Conservation (phyloP, 2,329 filamentous ascomycete genomes). For the Trichoderma oligosporum region DNA sequence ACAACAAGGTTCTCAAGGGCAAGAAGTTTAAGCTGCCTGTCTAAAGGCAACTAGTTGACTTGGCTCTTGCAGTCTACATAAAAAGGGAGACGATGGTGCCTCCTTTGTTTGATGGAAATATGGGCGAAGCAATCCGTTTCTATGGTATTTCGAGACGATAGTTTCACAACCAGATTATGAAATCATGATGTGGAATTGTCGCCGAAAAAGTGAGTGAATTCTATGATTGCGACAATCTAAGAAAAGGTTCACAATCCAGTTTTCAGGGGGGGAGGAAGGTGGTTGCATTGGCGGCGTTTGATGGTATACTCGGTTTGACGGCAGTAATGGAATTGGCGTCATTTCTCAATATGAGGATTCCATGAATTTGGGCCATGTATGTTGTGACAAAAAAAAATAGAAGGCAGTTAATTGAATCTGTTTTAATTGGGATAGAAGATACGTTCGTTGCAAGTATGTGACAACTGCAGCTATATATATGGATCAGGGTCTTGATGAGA, state of each 20-base stretch:
- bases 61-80: slow-evolving; percentile 8
- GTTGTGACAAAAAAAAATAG: slow-evolving; percentile 25
- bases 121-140: neutral
- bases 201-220: neutral
- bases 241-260: neutral
- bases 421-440: neutral
- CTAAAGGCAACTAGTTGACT: slow-evolving; percentile 41
- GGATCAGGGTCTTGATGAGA: too few relatives aligned
- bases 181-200: neutral
- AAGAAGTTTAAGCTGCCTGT: slow-evolving; percentile 85
- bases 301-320: slow-evolving; percentile 26
- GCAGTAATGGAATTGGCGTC: slow-evolving; percentile 29
- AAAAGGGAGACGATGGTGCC: neutral
- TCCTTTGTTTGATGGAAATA: neutral
- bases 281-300: slow-evolving; percentile 34
- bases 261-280: neutral
- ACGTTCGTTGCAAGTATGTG: neutral
- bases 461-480: too few relatives aligned
- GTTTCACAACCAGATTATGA: neutral
- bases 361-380: slow-evolving; percentile 24
- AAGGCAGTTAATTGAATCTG: slow-evolving; percentile 22
- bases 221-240: neutral
- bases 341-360: slow-evolving; percentile 27
- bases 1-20: slow-evolving; percentile 88
- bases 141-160: neutral